A percentile compares a stretch with the other conserved stretches of the same genome.
These are phyloP conservation scores for Vigna unguiculata DNA, from an alignment of 306 rosid species.

Conservation along the genomic window DNA sequence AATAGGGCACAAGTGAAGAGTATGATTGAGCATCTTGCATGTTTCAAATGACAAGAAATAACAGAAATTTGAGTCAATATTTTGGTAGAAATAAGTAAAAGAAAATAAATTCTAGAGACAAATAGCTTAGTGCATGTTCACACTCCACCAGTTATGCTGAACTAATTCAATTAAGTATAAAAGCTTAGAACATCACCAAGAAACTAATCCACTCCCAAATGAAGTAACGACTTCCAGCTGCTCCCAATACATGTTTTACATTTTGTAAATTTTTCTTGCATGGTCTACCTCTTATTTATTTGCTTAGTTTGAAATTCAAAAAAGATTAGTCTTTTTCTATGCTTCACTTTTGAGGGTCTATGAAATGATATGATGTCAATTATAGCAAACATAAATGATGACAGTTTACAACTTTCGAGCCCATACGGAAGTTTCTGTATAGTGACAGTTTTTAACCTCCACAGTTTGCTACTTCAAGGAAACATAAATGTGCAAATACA, in stretches of 20 bases:
- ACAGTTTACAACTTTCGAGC: background rate
- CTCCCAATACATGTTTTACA: background rate
- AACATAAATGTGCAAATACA: conserved; percentile 1
- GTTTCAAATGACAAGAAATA: conserved; percentile 8
- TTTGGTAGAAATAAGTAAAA: background rate
- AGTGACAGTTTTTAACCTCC: background rate
- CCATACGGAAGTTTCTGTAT: background rate
- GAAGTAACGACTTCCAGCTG: background rate
- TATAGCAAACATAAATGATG: background rate
- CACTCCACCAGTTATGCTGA: background rate
- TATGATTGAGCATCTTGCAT: conserved; percentile 13
- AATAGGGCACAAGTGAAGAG: conserved; percentile 4
- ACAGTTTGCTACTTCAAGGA: background rate
- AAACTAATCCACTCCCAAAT: background rate
- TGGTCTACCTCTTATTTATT: conserved; percentile 7
- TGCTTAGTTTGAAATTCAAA: conserved; percentile 2
- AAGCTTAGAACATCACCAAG: background rate
- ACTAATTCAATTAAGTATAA: background rate
- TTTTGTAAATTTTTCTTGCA: conserved; percentile 2
- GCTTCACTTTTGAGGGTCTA: background rate
- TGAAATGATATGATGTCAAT: background rate
- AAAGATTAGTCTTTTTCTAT: background rate
- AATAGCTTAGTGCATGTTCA: background rate
- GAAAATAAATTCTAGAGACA: background rate
- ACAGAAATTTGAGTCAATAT: conserved; percentile 7